Conservation (phyloP, 2,329 filamentous ascomycete species). For the Cercospora nicotianae region DNA sequence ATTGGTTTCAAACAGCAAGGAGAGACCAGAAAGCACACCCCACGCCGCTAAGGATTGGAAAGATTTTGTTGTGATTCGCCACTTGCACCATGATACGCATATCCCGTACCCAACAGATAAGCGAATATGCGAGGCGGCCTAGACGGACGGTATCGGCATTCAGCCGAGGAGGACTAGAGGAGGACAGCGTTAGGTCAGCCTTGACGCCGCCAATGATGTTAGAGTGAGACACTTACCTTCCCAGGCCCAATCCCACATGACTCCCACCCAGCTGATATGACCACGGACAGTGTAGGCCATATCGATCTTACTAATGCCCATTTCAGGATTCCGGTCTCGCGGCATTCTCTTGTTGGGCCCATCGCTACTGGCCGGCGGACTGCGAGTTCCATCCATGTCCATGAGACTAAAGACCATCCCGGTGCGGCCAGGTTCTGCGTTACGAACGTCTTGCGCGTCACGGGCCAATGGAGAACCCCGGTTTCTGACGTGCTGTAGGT, state of each 20-base stretch:
- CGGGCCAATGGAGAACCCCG: conserved; percentile 28
- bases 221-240: conserved; percentile 56
- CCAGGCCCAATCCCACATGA: conserved; percentile 73
- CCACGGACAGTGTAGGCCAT: conserved; percentile 65
- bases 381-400: conserved; percentile 20
- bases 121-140: background rate
- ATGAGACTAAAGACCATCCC: conserved; percentile 39
- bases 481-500: conserved; percentile 33
- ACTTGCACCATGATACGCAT: background rate
- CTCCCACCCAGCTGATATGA: conserved; percentile 66
- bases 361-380: conserved; percentile 8
- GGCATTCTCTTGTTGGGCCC: conserved; percentile 4
- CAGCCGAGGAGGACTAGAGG: conserved; percentile 13
- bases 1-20: background rate
- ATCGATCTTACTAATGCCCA: conserved; percentile 23
- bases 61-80: background rate
- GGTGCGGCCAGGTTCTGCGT: conserved; percentile 33
- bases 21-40: background rate
- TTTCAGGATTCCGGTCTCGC: conserved; percentile 7
- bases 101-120: background rate
- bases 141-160: background rate
- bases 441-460: conserved; percentile 19
- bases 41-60: background rate
- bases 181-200: conserved; percentile 1
- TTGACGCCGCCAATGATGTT: background rate